These are phyloP conservation scores for Avena sativa DNA, from an alignment of 176 grass and related monocot species.

Conservation along the genomic window DNA sequence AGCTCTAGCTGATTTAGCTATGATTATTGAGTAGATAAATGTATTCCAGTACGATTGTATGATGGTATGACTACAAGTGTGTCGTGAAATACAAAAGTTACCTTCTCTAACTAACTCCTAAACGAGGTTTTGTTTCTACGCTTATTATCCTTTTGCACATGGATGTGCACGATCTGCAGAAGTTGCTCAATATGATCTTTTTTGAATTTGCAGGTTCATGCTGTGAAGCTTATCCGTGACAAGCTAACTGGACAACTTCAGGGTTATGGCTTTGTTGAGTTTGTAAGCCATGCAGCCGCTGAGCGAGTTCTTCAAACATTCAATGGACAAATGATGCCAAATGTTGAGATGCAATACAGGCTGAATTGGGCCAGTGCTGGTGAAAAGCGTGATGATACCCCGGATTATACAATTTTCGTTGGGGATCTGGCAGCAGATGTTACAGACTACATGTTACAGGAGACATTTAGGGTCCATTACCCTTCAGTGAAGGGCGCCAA, in stretches of 20 bases:
- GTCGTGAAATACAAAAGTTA: background rate
- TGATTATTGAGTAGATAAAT: background rate
- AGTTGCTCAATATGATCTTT: background rate
- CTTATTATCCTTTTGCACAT: background rate
- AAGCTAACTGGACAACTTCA: slow-evolving; percentile 79
- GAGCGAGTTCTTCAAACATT: slow-evolving; percentile 77
- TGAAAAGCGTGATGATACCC: slow-evolving; percentile 84
- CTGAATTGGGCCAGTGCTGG: slow-evolving; percentile 96
- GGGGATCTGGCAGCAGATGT: slow-evolving; percentile 97
- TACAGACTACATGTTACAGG: slow-evolving; percentile 89
- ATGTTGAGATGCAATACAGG: slow-evolving; percentile 70
- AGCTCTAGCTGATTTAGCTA: background rate
- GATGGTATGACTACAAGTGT: background rate
- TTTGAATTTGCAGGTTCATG: slow-evolving; percentile 55
- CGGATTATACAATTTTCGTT: slow-evolving; percentile 92
- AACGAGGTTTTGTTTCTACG: background rate
- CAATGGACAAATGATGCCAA: slow-evolving; percentile 93
- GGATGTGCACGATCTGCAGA: background rate
- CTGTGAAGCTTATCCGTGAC: slow-evolving; percentile 91
- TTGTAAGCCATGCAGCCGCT: slow-evolving; percentile 72
- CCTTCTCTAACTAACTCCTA: background rate
- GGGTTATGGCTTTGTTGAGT: slow-evolving; percentile 96
- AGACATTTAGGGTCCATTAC: slow-evolving; percentile 86
- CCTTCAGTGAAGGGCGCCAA: slow-evolving; percentile 93
- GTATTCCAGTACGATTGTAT: background rate